Conservation (phyloP, 176 grass and related monocot species). For the Secale cereale region DNA sequence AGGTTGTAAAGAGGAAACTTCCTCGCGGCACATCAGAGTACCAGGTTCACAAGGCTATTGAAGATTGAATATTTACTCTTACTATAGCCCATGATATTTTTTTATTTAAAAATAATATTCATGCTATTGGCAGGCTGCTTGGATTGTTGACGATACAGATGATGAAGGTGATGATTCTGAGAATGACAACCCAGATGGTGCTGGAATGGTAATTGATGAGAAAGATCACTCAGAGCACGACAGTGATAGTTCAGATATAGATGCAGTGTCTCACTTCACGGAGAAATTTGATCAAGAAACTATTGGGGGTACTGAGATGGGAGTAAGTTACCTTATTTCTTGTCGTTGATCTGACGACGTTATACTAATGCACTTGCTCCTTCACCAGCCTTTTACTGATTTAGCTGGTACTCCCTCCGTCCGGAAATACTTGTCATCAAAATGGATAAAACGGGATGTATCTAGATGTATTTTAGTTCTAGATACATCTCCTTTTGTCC, state of each 20-base stretch:
- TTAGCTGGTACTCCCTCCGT: no score
- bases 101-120: conserved; percentile 7
- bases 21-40: conserved; percentile 91
- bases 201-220: conserved; percentile 80
- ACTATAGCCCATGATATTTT: conserved; percentile 10
- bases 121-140: conserved; percentile 67
- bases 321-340: conserved; percentile 54
- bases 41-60: conserved; percentile 50
- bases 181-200: conserved; percentile 44
- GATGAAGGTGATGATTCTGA: conserved; percentile 57
- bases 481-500: no score
- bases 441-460: no score
- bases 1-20: conserved; percentile 71
- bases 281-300: conserved; percentile 82
- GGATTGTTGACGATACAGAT: conserved; percentile 87
- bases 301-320: conserved; percentile 78
- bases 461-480: no score
- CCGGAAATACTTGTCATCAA: no score
- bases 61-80: neutral
- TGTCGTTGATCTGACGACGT: conserved; percentile 12
- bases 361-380: conserved; percentile 9
- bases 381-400: neutral
- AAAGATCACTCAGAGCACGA: conserved; percentile 29
- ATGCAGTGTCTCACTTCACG: conserved; percentile 49
- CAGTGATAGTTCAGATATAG: conserved; percentile 60